phyloP scores from a whole-genome alignment of 2,329 filamentous ascomycete genomes.

The Exophiala alcalophila region DNA sequence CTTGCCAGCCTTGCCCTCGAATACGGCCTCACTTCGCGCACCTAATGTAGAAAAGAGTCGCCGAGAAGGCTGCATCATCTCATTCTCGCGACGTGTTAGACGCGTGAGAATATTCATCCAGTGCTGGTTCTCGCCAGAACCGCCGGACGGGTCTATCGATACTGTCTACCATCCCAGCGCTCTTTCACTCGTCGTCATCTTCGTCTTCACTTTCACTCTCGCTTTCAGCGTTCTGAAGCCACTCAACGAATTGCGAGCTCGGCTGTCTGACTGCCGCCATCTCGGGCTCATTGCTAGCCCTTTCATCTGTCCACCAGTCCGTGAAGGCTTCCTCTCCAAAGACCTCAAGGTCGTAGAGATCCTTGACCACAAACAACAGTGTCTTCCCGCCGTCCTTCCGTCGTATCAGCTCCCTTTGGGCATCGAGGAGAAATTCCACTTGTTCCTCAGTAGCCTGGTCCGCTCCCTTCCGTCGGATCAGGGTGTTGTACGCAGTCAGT shows the following conservation, averaged over 20 bases:
- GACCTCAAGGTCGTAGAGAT: conserved; percentile 79
- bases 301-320: conserved; percentile 80
- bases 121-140: too few relatives aligned
- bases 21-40: too few relatives aligned
- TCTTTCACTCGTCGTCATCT: conserved; percentile 42
- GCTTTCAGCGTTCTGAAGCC: conserved; percentile 73
- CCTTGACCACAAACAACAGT: conserved; percentile 75
- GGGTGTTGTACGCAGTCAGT: conserved; percentile 61
- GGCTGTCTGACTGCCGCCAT: conserved; percentile 70
- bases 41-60: too few relatives aligned
- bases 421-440: conserved; percentile 75
- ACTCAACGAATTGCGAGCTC: conserved; percentile 76
- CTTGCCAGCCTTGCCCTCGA: too few relatives aligned
- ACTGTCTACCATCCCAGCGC: too few relatives aligned
- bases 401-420: conserved; percentile 75
- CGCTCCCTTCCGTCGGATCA: conserved; percentile 59
- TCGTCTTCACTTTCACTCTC: conserved; percentile 68
- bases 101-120: too few relatives aligned
- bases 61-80: too few relatives aligned
- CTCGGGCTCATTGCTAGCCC: conserved; percentile 63
- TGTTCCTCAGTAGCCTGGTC: conserved; percentile 64
- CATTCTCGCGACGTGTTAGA: too few relatives aligned
- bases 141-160: too few relatives aligned
- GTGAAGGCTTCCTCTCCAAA: conserved; percentile 86
- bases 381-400: conserved; percentile 63